phyloP scores from a whole-genome alignment of 2,329 filamentous ascomycete genomes.

The Daldinia sp. region DNA sequence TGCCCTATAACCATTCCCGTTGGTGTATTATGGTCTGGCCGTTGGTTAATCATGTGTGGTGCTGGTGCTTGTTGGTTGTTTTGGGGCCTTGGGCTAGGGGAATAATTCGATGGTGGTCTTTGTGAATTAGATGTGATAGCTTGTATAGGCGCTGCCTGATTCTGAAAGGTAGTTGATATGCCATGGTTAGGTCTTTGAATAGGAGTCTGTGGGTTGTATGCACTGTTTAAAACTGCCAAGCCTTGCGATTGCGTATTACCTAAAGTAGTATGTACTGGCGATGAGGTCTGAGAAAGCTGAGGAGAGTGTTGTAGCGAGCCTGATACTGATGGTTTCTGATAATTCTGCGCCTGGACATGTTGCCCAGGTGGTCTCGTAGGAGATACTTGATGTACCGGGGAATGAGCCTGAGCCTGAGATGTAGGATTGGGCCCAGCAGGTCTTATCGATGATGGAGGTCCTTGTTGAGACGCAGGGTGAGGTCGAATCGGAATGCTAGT shows the following conservation, averaged over 20 bases:
- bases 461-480: constrained; percentile 11
- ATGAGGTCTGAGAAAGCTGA: constrained; percentile 9
- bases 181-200: constrained; percentile 21
- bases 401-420: constrained; percentile 16
- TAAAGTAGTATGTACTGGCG: background rate
- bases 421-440: constrained; percentile 8
- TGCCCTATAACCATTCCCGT: constrained; percentile 13
- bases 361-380: constrained; percentile 4
- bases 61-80: constrained; percentile 20
- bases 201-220: constrained; percentile 11
- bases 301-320: constrained; percentile 18
- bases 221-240: constrained; percentile 2
- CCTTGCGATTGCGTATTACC: background rate
- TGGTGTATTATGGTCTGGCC: constrained; percentile 20
- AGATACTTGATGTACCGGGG: constrained; percentile 13
- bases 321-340: constrained; percentile 25
- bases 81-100: constrained; percentile 22
- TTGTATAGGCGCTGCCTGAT: constrained; percentile 10
- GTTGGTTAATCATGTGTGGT: constrained; percentile 19
- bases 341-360: constrained; percentile 11
- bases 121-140: constrained; percentile 8
- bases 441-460: background rate
- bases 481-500: constrained; percentile 13
- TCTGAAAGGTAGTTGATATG: constrained; percentile 11
- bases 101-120: constrained; percentile 13